phyloP scores from a whole-genome alignment of 2,329 filamentous ascomycete genomes.

The Paraphaeosphaeria sporulosa region DNA sequence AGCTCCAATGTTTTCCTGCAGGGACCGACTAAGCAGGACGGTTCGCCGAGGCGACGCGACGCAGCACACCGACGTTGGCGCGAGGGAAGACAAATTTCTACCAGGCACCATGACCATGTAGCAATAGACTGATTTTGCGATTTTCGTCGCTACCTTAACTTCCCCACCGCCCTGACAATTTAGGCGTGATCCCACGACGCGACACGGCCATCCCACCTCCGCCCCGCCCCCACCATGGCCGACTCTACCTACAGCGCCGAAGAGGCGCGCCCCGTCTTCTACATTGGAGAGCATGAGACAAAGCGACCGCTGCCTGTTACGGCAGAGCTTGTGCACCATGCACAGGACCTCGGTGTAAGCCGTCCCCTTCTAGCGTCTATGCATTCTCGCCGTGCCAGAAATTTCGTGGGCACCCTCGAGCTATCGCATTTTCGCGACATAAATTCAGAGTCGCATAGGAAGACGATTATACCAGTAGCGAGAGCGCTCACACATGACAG shows the following conservation, averaged over 20 bases:
- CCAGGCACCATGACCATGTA: conserved; percentile 23
- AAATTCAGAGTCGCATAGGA: neutral
- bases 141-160: conserved; percentile 3
- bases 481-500: conserved; percentile 53
- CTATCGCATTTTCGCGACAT: neutral
- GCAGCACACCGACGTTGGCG: conserved; percentile 4
- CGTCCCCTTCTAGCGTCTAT: neutral
- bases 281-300: conserved; percentile 78
- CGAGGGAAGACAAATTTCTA: conserved; percentile 11
- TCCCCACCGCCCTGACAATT: neutral
- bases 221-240: conserved; percentile 27
- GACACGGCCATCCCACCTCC: neutral
- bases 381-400: neutral
- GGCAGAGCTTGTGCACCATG: conserved; percentile 69
- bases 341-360: conserved; percentile 73
- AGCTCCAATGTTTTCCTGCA: neutral
- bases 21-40: conserved; percentile 8
- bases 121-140: neutral
- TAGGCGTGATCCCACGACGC: neutral
- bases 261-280: conserved; percentile 62
- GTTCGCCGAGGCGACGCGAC: conserved; percentile 18
- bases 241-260: conserved; percentile 43
- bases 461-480: neutral
- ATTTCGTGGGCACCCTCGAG: neutral
- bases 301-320: conserved; percentile 66